phyloP scores from a whole-genome alignment of 805 yeast genomes.

The Wickerhamiella slavikovae region DNA sequence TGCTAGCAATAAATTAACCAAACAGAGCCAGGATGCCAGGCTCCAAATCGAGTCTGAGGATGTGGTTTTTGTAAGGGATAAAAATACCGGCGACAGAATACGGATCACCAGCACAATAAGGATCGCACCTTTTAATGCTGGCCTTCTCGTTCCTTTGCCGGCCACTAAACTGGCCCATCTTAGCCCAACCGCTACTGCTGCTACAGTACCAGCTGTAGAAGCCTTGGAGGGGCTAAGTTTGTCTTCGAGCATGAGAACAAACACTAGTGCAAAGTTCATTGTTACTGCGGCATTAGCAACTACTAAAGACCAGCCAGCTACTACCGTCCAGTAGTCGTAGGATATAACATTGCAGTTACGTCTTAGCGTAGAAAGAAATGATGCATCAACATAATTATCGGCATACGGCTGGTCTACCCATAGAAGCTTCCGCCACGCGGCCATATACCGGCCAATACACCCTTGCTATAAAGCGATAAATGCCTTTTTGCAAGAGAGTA shows the following conservation, averaged over 20 bases:
- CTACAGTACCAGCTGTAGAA: conserved; percentile 3
- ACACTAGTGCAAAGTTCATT: conserved; percentile 44
- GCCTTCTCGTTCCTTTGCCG: conserved; percentile 11
- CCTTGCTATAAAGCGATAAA: too few species aligned
- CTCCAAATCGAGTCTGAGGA: conserved; percentile 95
- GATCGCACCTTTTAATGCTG: conserved; percentile 43
- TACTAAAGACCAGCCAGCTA: conserved; percentile 49
- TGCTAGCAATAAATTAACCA: conserved; percentile 49
- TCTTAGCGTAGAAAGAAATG: conserved; percentile 62
- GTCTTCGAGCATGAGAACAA: conserved; percentile 28
- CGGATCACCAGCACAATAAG: conserved; percentile 51
- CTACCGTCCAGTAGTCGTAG: conserved; percentile 42
- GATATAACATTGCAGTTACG: conserved; percentile 55
- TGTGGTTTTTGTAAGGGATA: conserved; percentile 72
- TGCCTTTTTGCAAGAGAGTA: too few species aligned
- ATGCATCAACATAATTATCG: conserved; percentile 71
- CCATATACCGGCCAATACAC: too few species aligned
- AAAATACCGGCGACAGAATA: conserved; percentile 73
- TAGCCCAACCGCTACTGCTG: conserved; percentile 9
- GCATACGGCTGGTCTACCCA: conserved; percentile 77
- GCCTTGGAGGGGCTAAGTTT: conserved; percentile 16
- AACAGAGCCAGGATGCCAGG: conserved; percentile 54
- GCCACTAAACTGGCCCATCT: conserved; percentile 11
- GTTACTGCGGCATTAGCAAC: conserved; percentile 46
- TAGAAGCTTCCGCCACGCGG: conserved; percentile 60